Percentiles rank a stretch among this genome's conserved stretches.
These are phyloP conservation scores for Phaeosphaeria sp. DNA, from an alignment of 2,329 filamentous ascomycete species.

Conservation along the genomic window DNA sequence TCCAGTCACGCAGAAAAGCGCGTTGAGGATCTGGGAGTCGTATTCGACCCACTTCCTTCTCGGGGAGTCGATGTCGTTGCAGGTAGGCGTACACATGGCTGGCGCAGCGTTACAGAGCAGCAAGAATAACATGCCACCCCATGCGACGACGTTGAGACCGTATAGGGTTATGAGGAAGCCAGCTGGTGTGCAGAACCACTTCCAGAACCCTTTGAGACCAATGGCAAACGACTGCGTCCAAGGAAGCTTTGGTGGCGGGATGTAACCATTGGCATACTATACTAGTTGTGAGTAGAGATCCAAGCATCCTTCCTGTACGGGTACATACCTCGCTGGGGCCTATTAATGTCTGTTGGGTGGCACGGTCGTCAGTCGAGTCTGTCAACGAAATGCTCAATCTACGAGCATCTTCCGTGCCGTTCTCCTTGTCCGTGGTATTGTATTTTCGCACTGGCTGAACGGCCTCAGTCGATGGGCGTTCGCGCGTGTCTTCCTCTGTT, in stretches of 20 bases:
- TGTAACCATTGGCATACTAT: conserved; percentile 50
- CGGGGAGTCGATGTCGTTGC: conserved; percentile 75
- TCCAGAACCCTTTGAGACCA: conserved; percentile 68
- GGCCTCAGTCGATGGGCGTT: conserved; percentile 10
- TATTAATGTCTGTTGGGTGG: conserved; percentile 16
- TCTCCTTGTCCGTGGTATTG: conserved; percentile 17
- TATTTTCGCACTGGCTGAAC: conserved; percentile 4
- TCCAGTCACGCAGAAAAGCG: conserved; percentile 84
- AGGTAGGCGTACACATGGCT: conserved; percentile 74
- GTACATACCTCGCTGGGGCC: conserved; percentile 25
- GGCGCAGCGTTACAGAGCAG: conserved; percentile 77
- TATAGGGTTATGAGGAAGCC: conserved; percentile 82
- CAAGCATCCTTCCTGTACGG: not conserved
- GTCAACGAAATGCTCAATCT: conserved; percentile 26
- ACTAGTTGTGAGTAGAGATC: not conserved
- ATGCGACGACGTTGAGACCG: conserved; percentile 81
- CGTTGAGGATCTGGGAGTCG: conserved; percentile 83
- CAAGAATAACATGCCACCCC: conserved; percentile 91
- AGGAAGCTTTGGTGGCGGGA: conserved; percentile 54
- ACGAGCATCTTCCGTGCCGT: conserved; percentile 7
- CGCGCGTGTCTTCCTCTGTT: conserved; percentile 32
- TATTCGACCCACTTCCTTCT: conserved; percentile 86
- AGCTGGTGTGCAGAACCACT: conserved; percentile 75
- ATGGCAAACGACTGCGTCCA: conserved; percentile 66
- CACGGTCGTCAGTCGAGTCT: conserved; percentile 20